Conservation (phyloP, 225 moss, liverwort and hornwort species). For the Anthoceros angustus region DNA sequence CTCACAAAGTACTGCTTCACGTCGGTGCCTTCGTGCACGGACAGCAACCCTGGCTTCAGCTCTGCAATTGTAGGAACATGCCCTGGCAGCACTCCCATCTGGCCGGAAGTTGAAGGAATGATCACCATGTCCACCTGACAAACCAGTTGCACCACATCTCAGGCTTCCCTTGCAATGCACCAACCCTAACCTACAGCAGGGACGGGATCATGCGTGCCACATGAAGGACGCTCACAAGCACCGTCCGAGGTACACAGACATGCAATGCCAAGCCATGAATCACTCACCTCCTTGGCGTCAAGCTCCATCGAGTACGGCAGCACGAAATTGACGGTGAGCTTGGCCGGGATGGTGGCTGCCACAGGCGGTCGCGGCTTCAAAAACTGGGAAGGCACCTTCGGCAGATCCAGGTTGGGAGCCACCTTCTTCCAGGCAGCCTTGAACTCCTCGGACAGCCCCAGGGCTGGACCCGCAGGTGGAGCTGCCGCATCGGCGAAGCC, state of each 20-base stretch:
- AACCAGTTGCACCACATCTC: not conserved
- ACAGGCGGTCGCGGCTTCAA: slow-evolving; percentile 46
- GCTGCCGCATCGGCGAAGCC: slow-evolving; percentile 12
- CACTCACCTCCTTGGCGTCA: slow-evolving; percentile 36
- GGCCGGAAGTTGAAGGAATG: slow-evolving; percentile 56
- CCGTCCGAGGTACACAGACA: not conserved
- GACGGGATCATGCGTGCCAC: too few relatives aligned
- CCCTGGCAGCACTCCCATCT: slow-evolving; percentile 75
- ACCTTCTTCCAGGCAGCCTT: slow-evolving; percentile 56
- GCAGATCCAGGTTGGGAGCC: slow-evolving; percentile 59
- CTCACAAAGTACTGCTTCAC: slow-evolving; percentile 61
- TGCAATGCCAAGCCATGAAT: not conserved
- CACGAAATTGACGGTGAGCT: slow-evolving; percentile 58
- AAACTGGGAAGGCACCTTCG: slow-evolving; percentile 47
- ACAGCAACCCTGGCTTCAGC: slow-evolving; percentile 57
- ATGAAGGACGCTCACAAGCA: too few relatives aligned
- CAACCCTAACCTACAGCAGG: not conserved
- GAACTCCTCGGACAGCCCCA: slow-evolving; percentile 34
- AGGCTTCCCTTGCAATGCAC: not conserved
- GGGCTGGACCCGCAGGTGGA: slow-evolving; percentile 7
- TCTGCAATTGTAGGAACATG: slow-evolving; percentile 78
- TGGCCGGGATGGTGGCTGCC: slow-evolving; percentile 34
- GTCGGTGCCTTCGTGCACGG: slow-evolving; percentile 49
- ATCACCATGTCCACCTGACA: slow-evolving; percentile 78
- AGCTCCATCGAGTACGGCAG: slow-evolving; percentile 32